These are phyloP conservation scores for Fusarium camptoceras DNA, from an alignment of 2,329 filamentous ascomycete species.

Conservation along the genomic window DNA sequence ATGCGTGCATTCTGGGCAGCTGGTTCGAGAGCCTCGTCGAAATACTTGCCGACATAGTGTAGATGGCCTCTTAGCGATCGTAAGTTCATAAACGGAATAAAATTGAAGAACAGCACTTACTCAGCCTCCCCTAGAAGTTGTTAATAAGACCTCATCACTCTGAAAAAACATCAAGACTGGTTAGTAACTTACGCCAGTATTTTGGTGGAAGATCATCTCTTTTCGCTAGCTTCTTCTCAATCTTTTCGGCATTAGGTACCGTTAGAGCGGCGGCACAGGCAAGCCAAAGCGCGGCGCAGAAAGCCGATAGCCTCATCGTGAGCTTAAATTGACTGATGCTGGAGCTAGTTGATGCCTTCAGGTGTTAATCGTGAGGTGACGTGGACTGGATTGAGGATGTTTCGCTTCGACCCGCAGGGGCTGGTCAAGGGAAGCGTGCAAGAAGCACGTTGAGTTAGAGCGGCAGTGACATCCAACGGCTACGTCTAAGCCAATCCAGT, in stretches of 20 bases:
- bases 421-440: conserved; percentile 10
- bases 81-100: conserved; percentile 19
- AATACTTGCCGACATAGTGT: conserved; percentile 57
- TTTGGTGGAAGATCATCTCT: conserved; percentile 19
- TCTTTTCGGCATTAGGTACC: conserved; percentile 14
- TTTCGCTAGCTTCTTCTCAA: conserved; percentile 17
- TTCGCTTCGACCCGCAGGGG: conserved; percentile 20
- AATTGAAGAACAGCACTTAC: conserved; percentile 25
- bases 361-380: conserved; percentile 11
- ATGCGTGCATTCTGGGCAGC: conserved; percentile 71
- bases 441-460: neutral
- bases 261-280: conserved; percentile 10
- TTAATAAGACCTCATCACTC: neutral
- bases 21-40: conserved; percentile 57
- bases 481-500: neutral
- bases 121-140: conserved; percentile 33
- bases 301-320: conserved; percentile 14
- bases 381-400: conserved; percentile 1
- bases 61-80: conserved; percentile 31
- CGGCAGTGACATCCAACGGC: neutral
- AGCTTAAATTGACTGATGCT: neutral
- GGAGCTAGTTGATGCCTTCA: neutral
- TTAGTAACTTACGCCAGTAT: conserved; percentile 33
- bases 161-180: neutral
- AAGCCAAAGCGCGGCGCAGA: conserved; percentile 15